Conservation (phyloP, 805 yeast genomes). For the Metschnikowia baotianmanensis region DNA sequence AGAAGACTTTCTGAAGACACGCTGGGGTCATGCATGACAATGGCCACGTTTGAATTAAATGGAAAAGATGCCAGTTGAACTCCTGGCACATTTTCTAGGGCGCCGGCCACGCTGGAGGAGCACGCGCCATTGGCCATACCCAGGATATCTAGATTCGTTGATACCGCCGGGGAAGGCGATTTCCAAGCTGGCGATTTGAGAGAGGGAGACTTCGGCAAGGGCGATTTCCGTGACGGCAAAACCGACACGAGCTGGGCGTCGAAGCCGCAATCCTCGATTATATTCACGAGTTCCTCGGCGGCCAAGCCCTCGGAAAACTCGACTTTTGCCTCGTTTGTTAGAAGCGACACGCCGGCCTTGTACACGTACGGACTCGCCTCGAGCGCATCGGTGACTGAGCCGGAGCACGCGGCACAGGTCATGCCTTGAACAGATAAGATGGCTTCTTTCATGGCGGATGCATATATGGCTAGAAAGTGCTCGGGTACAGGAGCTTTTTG, state of each 20-base stretch:
- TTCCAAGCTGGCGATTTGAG: too few species aligned
- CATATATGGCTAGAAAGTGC: not conserved
- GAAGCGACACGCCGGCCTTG: conserved; percentile 22
- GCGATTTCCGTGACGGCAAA: not conserved
- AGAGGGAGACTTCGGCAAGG: too few species aligned
- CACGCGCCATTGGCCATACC: conserved; percentile 24
- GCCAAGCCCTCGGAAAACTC: conserved; percentile 2
- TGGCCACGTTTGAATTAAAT: conserved; percentile 17
- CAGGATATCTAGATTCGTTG: conserved; percentile 5
- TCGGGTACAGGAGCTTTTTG: not conserved
- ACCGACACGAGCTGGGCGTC: conserved; percentile 14
- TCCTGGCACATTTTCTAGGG: conserved; percentile 13
- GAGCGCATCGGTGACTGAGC: conserved; percentile 23
- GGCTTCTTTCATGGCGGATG: conserved; percentile 10
- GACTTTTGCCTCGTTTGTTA: conserved; percentile 30
- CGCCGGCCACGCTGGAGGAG: conserved; percentile 17
- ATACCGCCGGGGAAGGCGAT: not conserved
- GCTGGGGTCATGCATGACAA: conserved; percentile 7
- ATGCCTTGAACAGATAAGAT: conserved; percentile 20
- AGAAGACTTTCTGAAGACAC: conserved; percentile 7
- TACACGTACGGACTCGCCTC: conserved; percentile 16
- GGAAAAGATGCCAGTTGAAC: conserved; percentile 16
- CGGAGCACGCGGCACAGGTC: conserved; percentile 29
- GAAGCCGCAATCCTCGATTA: conserved; percentile 19
- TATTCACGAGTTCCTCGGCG: conserved; percentile 4